phyloP scores from a whole-genome alignment of 108 stramenopile species.

The Skeletonema marinoi region DNA sequence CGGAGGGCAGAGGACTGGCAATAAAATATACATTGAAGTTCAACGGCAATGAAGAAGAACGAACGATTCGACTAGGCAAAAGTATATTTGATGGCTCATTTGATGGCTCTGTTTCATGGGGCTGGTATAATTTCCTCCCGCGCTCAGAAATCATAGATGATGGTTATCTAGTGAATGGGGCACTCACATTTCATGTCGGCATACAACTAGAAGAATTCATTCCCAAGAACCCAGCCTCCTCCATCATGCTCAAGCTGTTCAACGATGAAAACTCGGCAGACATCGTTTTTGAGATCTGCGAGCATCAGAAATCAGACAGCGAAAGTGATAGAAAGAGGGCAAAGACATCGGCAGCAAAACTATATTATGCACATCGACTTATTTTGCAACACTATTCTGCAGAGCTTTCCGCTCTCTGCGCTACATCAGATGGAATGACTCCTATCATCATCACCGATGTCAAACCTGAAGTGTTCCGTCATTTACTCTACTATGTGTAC shows the following conservation, averaged over 20 bases:
- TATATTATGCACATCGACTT: constrained; percentile 2
- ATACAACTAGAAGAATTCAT: not conserved
- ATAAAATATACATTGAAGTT: not conserved
- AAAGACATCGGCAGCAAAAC: not conserved
- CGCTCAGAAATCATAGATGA: too few species aligned
- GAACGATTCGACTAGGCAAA: not conserved
- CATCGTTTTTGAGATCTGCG: not conserved
- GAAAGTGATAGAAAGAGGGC: too few species aligned
- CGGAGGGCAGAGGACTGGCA: not conserved
- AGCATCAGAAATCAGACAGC: too few species aligned
- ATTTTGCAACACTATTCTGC: not conserved
- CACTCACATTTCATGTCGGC: not conserved
- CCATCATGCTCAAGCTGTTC: not conserved
- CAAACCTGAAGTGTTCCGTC: not conserved
- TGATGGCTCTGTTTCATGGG: not conserved
- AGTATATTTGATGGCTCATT: too few species aligned
- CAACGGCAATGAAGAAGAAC: not conserved
- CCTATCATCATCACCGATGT: not conserved
- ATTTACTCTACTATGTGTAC: not conserved
- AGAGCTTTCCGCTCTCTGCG: not conserved
- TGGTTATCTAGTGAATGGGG: not conserved
- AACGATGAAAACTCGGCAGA: not conserved
- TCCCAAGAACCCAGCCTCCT: not conserved
- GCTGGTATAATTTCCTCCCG: not conserved
- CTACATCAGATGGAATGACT: not conserved